Percentiles rank a stretch among this genome's conserved stretches.
Conservation (phyloP, 805 yeast genomes). For the Kuraishia ogatae region DNA sequence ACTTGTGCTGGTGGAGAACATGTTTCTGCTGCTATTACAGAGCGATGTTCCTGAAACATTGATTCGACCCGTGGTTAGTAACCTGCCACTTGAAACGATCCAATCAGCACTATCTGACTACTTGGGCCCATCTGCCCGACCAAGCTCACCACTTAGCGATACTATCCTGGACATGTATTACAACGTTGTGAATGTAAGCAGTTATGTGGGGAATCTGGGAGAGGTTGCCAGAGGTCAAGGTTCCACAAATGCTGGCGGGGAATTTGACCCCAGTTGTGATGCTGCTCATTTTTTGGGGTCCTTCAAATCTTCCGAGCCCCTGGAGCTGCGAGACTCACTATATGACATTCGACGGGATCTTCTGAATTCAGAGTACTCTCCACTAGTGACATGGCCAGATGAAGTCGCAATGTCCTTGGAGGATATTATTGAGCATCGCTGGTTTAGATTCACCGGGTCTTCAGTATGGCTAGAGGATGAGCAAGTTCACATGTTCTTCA, state of each 20-base stretch:
- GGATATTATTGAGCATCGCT: conserved; percentile 10
- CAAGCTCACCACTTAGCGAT: neutral
- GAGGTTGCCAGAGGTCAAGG: neutral
- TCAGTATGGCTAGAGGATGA: conserved; percentile 46
- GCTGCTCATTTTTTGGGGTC: neutral
- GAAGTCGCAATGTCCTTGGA: conserved; percentile 1
- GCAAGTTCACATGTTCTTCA: conserved; percentile 39
- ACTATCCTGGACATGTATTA: neutral
- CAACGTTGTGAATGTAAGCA: neutral
- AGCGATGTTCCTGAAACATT: neutral
- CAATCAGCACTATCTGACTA: neutral
- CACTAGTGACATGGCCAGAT: conserved; percentile 1
- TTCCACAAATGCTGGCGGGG: neutral
- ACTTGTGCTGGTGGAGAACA: neutral
- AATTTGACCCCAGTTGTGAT: neutral
- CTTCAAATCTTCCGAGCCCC: neutral
- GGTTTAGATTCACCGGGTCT: conserved; percentile 43
- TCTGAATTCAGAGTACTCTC: neutral
- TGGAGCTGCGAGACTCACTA: neutral
- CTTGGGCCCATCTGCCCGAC: neutral
- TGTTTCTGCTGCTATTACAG: neutral
- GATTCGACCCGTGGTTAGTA: neutral
- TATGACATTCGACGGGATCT: neutral
- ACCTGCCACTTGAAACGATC: neutral
- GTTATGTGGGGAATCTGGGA: neutral